A percentile compares a stretch with the other conserved stretches of the same genome.
phyloP scores from a whole-genome alignment of 371 early-diverging fungal genomes.

The Funneliformis caledonium region DNA sequence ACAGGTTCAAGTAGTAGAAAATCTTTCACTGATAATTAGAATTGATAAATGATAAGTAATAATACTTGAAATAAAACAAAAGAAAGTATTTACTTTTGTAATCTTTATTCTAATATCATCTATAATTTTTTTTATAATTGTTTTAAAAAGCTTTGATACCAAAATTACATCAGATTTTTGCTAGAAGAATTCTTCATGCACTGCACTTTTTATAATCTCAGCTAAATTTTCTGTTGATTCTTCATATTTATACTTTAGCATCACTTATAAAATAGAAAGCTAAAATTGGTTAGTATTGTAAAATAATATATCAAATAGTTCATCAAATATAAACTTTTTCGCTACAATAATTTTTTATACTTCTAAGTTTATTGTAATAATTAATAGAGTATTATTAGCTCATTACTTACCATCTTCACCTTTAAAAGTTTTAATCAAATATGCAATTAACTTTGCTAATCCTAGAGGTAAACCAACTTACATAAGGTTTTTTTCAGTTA shows the following conservation, averaged over 20 bases:
- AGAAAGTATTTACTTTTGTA: conserved; percentile 12
- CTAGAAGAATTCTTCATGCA: conserved; percentile 12
- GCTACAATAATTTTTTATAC: conserved; percentile 12
- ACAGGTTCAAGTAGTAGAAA: neutral
- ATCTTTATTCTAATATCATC: neutral
- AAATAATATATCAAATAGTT: too few species aligned
- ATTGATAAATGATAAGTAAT: conserved; percentile 6
- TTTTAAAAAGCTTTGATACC: conserved; percentile 22
- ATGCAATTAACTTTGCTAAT: conserved; percentile 10
- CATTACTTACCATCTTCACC: neutral
- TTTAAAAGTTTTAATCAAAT: conserved; percentile 8
- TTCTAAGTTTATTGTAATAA: neutral
- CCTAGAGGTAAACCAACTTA: neutral
- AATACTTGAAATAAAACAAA: conserved; percentile 13
- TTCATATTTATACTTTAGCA: conserved; percentile 26
- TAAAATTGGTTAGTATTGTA: neutral
- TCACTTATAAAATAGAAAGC: conserved; percentile 10
- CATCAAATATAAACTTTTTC: conserved; percentile 1
- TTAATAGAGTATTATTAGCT: too few species aligned
- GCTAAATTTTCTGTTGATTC: conserved; percentile 16
- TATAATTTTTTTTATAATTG: neutral
- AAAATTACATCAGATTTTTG: neutral
- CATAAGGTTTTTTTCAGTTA: neutral
- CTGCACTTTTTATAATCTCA: neutral
- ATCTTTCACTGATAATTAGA: conserved; percentile 32